Evolutionary conservation across 192 early-diverging fungal genomes (phyloP), one percentile per base, ranked within the genome.

Genomic region (Rhizophagus clarus): DNA sequence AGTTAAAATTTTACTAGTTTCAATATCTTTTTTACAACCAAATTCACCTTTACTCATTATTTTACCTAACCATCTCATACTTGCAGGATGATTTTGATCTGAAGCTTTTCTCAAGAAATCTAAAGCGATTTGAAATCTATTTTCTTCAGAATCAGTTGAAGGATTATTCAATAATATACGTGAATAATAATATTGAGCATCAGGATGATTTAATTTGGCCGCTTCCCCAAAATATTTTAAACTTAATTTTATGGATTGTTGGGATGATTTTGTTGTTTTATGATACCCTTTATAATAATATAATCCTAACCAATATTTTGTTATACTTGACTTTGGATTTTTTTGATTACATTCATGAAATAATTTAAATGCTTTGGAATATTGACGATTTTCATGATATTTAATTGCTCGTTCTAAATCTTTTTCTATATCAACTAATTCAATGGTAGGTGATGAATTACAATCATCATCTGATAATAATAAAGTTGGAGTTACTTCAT

Each of bases 51-150:
- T 28, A 12, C 12, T 24, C n/a, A 64, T 64, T 14, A 29, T 29
- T 28, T 29, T 64, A 28, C 63, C 63, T 15, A 64, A 64, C 62
- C 28, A 12, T 64, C 24, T 26, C 28, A 64, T 14, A 28, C 24
- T 29, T 11, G 28, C 2, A 28, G 63, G 63, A 64, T 64, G 63
- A 15, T 64, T 29, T 64, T 28, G 28, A 22, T 64, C 28, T 28
- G 63, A 28, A 12, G 63, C 63, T 64, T 64, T 24, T 29, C 15
- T 64, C 28, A 64, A 64, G 29, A 2, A 28, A 14, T 64, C 26
- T 64, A 64, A 64, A 28, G 63, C 63, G 15, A 64, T 29, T 64
- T 64, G 11, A 64, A 14, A 64, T n/a, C 63, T 28, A 64, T 64
- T 29, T 14, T 64, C 24, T 64, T 29, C 24, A 14, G 11, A 6